Conservation (phyloP, 352 stramenopile genomes). For the Phytophthora tubulina region DNA sequence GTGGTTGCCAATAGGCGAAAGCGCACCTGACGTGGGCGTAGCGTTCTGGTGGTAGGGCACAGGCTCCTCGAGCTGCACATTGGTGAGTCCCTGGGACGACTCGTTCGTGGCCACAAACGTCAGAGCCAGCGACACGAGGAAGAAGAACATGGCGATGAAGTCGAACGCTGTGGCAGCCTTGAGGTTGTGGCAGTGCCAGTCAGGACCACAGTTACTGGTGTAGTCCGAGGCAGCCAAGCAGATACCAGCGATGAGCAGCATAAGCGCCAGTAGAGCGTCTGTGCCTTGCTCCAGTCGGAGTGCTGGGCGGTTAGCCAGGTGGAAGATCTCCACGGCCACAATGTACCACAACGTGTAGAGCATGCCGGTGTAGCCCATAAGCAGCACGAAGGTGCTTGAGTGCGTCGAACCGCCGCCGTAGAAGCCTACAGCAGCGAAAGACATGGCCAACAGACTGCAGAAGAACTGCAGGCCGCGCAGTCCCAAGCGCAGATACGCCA, state of each 20-base stretch:
- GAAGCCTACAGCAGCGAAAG: constrained; percentile 49
- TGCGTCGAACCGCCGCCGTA: constrained; percentile 27
- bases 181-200: constrained; percentile 59
- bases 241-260: constrained; percentile 67
- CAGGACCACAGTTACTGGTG: constrained; percentile 51
- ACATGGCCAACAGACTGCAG: constrained; percentile 64
- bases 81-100: constrained; percentile 6
- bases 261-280: constrained; percentile 47
- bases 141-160: constrained; percentile 66
- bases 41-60: constrained; percentile 46
- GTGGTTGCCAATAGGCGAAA: constrained; percentile 41
- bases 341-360: constrained; percentile 66
- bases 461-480: constrained; percentile 63
- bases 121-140: constrained; percentile 51
- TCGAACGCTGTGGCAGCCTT: constrained; percentile 56
- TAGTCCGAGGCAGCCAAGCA: constrained; percentile 59
- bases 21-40: constrained; percentile 35
- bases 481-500: constrained; percentile 48
- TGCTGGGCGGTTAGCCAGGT: constrained; percentile 39
- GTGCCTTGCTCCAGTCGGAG: constrained; percentile 40
- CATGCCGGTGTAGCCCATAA: constrained; percentile 74
- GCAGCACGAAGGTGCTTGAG: constrained; percentile 59
- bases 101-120: constrained; percentile 34
- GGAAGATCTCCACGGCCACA: constrained; percentile 59
- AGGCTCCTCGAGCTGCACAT: constrained; percentile 43